A percentile compares a stretch with the other conserved stretches of the same genome.
phyloP scores from a whole-genome alignment of 805 yeast species.

The Candida caryicola region DNA sequence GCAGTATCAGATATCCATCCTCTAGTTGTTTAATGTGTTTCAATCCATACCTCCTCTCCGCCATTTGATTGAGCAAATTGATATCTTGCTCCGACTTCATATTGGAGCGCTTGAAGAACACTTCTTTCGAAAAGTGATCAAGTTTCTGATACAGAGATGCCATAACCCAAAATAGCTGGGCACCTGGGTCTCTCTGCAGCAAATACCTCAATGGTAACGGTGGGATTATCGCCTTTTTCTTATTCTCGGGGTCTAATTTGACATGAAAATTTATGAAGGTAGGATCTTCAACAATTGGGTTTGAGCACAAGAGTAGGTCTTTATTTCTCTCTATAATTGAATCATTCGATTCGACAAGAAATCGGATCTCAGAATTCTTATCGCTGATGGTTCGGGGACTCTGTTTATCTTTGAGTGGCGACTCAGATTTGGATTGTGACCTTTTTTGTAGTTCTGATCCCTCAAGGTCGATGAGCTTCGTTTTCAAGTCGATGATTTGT shows the following conservation, averaged over 20 bases:
- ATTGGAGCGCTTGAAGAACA: conserved; percentile 1
- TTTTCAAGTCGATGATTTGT: conserved; percentile 6
- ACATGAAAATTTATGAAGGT: conserved; percentile 8
- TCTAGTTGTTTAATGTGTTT: conserved; percentile 2
- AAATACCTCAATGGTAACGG: conserved; percentile 13
- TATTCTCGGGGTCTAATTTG: not conserved
- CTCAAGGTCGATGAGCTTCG: conserved; percentile 8
- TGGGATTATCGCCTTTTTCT: conserved; percentile 2
- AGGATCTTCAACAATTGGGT: conserved; percentile 5
- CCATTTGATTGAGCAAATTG: not conserved
- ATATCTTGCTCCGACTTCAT: conserved; percentile 3
- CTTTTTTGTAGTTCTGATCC: not conserved
- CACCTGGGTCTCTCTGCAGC: conserved; percentile 20
- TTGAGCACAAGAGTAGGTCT: conserved; percentile 3
- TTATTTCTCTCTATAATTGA: not conserved
- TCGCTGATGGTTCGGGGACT: not conserved
- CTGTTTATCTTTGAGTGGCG: not conserved
- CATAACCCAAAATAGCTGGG: conserved; percentile 14
- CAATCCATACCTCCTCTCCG: conserved; percentile 2
- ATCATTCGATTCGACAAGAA: conserved; percentile 1
- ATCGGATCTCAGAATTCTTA: not conserved
- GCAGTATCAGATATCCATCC: conserved; percentile 1
- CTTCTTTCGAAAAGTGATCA: conserved; percentile 1
- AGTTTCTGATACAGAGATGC: conserved; percentile 8
- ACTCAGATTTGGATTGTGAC: not conserved